These are phyloP conservation scores for Nematocida minor DNA, from an alignment of 371 early-diverging fungal genomes.

Conservation along the genomic window DNA sequence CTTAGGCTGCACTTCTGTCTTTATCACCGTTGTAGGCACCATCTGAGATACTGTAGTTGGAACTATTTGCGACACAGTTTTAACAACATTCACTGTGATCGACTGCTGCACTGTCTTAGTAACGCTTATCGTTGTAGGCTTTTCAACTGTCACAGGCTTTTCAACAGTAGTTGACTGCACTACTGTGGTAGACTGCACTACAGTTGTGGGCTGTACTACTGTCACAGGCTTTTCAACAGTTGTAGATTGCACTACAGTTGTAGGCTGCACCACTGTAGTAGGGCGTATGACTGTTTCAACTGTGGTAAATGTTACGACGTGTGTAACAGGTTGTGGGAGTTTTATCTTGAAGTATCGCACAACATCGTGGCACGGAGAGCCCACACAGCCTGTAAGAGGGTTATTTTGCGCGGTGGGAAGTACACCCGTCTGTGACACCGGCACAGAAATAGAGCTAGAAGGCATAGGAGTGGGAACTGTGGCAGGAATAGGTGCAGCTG, in stretches of 20 bases:
- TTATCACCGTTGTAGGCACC: neutral
- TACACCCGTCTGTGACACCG: too few relatives aligned
- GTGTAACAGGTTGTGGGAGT: constrained; percentile 19
- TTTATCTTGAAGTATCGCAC: constrained; percentile 50
- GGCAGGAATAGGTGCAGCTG: too few relatives aligned
- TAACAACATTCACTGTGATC: too few relatives aligned
- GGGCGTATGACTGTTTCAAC: neutral
- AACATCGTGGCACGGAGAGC: constrained; percentile 29
- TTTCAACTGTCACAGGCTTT: neutral
- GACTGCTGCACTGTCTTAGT: too few relatives aligned
- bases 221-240: neutral
- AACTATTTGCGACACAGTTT: too few relatives aligned
- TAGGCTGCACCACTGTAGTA: neutral
- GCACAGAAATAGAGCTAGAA: too few relatives aligned
- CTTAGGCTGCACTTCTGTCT: neutral
- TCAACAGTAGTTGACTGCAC: neutral
- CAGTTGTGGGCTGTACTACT: neutral
- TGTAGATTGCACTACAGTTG: neutral
- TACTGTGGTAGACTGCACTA: neutral
- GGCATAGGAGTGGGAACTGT: too few relatives aligned
- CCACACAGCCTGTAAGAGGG: neutral
- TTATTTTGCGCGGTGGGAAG: too few relatives aligned
- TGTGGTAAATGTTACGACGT: neutral
- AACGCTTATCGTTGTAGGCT: neutral
- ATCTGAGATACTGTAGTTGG: constrained; percentile 1